Percentiles rank a stretch among this genome's conserved stretches.
Evolutionary conservation across 2,329 filamentous ascomycete species (phyloP).

Genomic region (Neofusicoccum sp.): DNA sequence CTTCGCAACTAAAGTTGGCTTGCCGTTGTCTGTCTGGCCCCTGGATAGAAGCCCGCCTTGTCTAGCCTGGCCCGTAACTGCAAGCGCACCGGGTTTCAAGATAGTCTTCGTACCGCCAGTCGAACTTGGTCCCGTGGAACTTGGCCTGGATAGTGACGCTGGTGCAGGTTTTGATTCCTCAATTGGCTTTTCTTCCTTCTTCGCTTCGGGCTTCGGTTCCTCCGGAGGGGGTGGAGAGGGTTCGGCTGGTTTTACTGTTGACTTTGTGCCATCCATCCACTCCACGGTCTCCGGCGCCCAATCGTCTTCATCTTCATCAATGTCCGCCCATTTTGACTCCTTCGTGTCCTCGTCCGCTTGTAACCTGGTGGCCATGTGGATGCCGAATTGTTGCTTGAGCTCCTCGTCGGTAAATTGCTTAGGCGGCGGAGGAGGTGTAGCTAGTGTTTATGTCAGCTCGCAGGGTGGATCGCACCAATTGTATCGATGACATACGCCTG

Average conservation of each 20-base stretch:
- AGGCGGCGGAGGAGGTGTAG: conserved; percentile 64
- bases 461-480: neutral
- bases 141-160: conserved; percentile 31
- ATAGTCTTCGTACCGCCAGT: conserved; percentile 46
- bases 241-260: conserved; percentile 63
- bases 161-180: conserved; percentile 40
- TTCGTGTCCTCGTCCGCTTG: conserved; percentile 71
- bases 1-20: conserved; percentile 71
- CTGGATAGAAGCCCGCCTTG: conserved; percentile 64
- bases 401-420: conserved; percentile 87
- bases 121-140: conserved; percentile 25
- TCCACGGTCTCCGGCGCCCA: conserved; percentile 83
- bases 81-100: conserved; percentile 46
- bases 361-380: conserved; percentile 77
- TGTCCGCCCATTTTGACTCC: conserved; percentile 84
- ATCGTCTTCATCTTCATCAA: conserved; percentile 77
- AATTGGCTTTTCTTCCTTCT: conserved; percentile 26
- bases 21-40: conserved; percentile 58
- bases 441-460: conserved; percentile 36
- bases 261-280: conserved; percentile 86
- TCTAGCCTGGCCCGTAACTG: conserved; percentile 36
- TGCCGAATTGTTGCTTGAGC: conserved; percentile 77
- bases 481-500: conserved; percentile 58
- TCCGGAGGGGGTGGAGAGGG: conserved; percentile 33
- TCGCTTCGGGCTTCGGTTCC: conserved; percentile 22